These are phyloP conservation scores for Botrytis medusae DNA, from an alignment of 2,329 filamentous ascomycete species.

Conservation along the genomic window DNA sequence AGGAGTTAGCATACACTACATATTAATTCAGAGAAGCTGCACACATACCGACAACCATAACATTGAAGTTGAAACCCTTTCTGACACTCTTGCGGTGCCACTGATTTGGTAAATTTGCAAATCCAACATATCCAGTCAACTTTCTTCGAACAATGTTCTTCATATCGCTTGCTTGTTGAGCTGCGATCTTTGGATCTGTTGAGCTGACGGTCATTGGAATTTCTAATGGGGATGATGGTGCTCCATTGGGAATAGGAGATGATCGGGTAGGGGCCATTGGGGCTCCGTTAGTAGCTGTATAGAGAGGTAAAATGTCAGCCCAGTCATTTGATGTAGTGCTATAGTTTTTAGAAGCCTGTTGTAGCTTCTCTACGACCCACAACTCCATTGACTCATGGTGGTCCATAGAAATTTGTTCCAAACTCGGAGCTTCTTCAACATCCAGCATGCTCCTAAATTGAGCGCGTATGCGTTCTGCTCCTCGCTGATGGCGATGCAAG, in stretches of 20 bases:
- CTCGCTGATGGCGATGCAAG: slow-evolving; percentile 31
- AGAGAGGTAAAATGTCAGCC: slow-evolving; percentile 40
- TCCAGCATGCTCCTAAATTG: slow-evolving; percentile 56
- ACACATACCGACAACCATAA: slow-evolving; percentile 97
- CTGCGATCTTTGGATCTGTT: slow-evolving; percentile 40
- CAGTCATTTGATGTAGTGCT: slow-evolving; percentile 35
- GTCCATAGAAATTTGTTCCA: slow-evolving; percentile 30
- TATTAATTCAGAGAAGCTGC: not conserved
- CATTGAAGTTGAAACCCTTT: slow-evolving; percentile 99
- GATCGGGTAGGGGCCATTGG: slow-evolving; percentile 36
- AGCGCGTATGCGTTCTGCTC: slow-evolving; percentile 34
- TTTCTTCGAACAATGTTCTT: slow-evolving; percentile 95
- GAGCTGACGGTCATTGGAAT: slow-evolving; percentile 41
- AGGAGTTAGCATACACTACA: slow-evolving; percentile 27
- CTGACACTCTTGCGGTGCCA: slow-evolving; percentile 99
- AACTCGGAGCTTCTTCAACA: slow-evolving; percentile 49
- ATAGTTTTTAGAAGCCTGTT: slow-evolving; percentile 32
- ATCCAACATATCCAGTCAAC: slow-evolving; percentile 96
- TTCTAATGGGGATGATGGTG: slow-evolving; percentile 33
- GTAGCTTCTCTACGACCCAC: slow-evolving; percentile 32
- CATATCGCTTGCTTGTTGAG: slow-evolving; percentile 42
- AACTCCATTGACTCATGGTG: slow-evolving; percentile 36
- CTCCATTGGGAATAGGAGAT: slow-evolving; percentile 38
- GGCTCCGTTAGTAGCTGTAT: slow-evolving; percentile 40
- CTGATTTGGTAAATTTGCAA: slow-evolving; percentile 98